Evolutionary conservation across 2,329 filamentous ascomycete genomes (phyloP), one percentile per base, ranked within the genome.

Genomic region (Microsporum audouinii): DNA sequence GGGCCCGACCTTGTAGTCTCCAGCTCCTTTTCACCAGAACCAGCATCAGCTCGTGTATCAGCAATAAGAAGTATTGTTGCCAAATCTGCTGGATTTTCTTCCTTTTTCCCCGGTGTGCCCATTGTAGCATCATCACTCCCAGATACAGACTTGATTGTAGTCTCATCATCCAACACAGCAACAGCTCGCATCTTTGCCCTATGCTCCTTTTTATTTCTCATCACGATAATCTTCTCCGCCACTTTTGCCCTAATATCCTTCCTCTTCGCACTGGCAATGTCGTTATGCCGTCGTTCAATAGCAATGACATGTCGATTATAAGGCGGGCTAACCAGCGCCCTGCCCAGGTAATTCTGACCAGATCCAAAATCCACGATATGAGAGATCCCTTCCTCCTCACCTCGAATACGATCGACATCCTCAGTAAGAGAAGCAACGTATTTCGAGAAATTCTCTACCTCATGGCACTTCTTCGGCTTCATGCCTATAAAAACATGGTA

Each of bases 361-460:
- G 91, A 96, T 33, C 94, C 94, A 73, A 97, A 96, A 75, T 99
- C 94, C 57, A 97, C 87, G 62, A 96, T 85, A 75, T 97, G 91
- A 0, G 90, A 89, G 63, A 96, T 85, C 5, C 69, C 66, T 5
- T 71, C 70, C 6, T 60, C 7, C 39, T 17, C 39, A 4, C 74
- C 67, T 60, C 72, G 70, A 12, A 80, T 75, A 56, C 78, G 74
- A 0, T 78, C 77, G 47, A 86, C 81, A 1, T 82, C 76, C 1
- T 77, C 70, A 2, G 82, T 80, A 29, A 96, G 80, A 33, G 82
- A 80, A 60, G 89, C 82, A 59, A 97, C 83, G 68, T 92, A 97
- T 64, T 83, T 82, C n/a, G 92, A 88, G 70, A 97, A 96, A 70
- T 94, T 85, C 63, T 85, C 83, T 36, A 97, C 94, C 76, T 99